A percentile compares a stretch with the other conserved stretches of the same genome.
Conservation (phyloP, 192 early-diverging fungal species). For the Backusella macrospora region DNA sequence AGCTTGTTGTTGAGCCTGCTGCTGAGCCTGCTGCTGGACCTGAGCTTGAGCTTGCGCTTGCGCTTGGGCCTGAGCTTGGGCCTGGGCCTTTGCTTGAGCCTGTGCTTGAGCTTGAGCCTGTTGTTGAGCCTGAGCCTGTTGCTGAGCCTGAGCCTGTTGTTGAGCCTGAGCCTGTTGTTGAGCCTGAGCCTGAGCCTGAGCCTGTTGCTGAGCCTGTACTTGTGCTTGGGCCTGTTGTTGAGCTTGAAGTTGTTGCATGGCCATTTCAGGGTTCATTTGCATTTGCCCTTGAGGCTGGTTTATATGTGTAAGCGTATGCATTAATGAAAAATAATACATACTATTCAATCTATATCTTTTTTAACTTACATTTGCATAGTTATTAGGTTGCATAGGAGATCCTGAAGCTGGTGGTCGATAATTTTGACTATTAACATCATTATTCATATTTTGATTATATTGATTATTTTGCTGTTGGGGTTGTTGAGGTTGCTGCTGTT, state of each 20-base stretch:
- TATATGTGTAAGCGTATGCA: background rate
- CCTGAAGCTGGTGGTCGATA: constrained; percentile 7
- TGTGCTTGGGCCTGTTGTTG: background rate
- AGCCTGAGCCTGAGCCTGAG: background rate
- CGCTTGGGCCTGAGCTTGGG: background rate
- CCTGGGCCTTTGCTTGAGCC: background rate
- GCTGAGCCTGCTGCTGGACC: background rate
- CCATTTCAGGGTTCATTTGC: constrained; percentile 11
- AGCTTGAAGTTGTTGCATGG: constrained; percentile 15
- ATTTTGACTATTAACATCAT: background rate
- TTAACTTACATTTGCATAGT: background rate
- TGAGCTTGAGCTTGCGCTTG: background rate
- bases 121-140: constrained; percentile 8
- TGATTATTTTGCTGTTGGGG: constrained; percentile 8
- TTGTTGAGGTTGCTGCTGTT: constrained; percentile 24
- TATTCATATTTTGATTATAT: background rate
- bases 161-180: background rate
- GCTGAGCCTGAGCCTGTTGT: background rate
- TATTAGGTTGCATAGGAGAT: constrained; percentile 22
- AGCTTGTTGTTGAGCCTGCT: background rate
- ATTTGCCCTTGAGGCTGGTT: constrained; percentile 7
- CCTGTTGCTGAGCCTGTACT: background rate
- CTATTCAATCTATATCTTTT: background rate
- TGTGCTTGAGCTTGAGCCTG: background rate
- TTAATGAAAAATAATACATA: background rate